Conservation (phyloP, 73 alveolate species). For the Halteria grandinella region DNA sequence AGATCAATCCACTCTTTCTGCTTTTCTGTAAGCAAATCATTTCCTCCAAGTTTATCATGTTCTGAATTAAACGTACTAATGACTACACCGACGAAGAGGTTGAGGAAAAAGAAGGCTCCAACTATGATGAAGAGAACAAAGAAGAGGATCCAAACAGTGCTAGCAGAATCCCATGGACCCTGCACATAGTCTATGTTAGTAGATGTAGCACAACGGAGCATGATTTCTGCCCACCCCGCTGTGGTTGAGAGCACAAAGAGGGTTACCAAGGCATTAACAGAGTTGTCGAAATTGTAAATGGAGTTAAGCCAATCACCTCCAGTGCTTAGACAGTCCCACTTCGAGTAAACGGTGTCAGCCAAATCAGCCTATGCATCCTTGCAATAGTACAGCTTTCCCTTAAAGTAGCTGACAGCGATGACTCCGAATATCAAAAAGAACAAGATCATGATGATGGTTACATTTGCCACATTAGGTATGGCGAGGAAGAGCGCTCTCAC, state of each 20-base stretch:
- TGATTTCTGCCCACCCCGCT: constrained; percentile 72
- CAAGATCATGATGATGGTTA: too few relatives aligned
- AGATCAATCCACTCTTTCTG: constrained; percentile 64
- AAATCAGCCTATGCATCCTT: too few relatives aligned
- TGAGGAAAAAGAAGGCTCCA: constrained; percentile 63
- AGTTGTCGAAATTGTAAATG: constrained; percentile 60
- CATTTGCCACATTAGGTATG: too few relatives aligned
- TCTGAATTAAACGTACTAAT: constrained; percentile 62
- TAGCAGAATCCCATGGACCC: neutral
- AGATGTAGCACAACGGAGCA: constrained; percentile 56
- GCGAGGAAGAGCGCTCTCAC: too few relatives aligned
- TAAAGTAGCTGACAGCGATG: constrained; percentile 48
- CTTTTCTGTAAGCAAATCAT: constrained; percentile 42
- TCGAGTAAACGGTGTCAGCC: neutral
- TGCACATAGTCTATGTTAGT: constrained; percentile 58
- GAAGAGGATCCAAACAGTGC: constrained; percentile 48
- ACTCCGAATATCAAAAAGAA: constrained; percentile 14
- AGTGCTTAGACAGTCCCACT: constrained; percentile 65
- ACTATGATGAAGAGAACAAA: constrained; percentile 64
- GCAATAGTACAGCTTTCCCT: constrained; percentile 49
- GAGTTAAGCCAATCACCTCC: constrained; percentile 70
- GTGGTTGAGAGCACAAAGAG: constrained; percentile 60
- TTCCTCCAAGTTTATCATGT: constrained; percentile 60
- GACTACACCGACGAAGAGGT: constrained; percentile 74
- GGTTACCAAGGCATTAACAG: constrained; percentile 54